phyloP scores from a whole-genome alignment of 768 basidiomycete genomes.

The Chalciporus sphaerocephalus region DNA sequence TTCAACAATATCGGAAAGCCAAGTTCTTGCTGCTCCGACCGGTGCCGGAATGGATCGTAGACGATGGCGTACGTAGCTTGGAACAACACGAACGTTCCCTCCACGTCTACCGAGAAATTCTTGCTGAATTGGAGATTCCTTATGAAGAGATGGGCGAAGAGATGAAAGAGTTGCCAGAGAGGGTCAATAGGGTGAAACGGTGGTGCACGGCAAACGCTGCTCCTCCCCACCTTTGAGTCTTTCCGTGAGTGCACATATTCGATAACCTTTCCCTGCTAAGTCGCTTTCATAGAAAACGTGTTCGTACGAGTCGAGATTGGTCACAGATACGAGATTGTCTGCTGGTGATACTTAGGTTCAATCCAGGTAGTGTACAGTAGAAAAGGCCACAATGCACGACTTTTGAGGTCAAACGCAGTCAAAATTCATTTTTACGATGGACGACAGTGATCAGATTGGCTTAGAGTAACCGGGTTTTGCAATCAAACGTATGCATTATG shows the following conservation, averaged over 20 bases:
- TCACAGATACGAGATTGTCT: no score
- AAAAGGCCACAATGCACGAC: constrained; percentile 29
- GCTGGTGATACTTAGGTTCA: no score
- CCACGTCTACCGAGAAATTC: constrained; percentile 35
- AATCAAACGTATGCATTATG: constrained; percentile 26
- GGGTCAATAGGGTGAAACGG: constrained; percentile 21
- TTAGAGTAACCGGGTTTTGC: constrained; percentile 14
- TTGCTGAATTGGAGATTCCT: constrained; percentile 40
- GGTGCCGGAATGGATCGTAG: constrained; percentile 55
- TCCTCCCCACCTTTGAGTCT: constrained; percentile 9
- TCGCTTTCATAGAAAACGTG: no score
- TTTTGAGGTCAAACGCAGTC: constrained; percentile 18
- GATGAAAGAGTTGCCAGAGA: constrained; percentile 34
- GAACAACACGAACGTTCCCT: constrained; percentile 44
- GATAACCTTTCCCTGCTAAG: background rate
- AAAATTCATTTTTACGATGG: background rate
- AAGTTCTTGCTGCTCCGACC: constrained; percentile 53
- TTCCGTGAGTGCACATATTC: background rate
- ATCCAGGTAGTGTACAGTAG: constrained; percentile 8
- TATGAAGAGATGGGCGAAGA: constrained; percentile 46
- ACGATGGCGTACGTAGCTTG: constrained; percentile 58
- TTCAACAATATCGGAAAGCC: constrained; percentile 44
- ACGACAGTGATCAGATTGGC: background rate
- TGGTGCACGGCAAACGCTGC: constrained; percentile 4
- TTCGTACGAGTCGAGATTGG: no score